Evolutionary conservation across 2,329 filamentous ascomycete genomes (phyloP).

Genomic region (Esteya vermicola): DNA sequence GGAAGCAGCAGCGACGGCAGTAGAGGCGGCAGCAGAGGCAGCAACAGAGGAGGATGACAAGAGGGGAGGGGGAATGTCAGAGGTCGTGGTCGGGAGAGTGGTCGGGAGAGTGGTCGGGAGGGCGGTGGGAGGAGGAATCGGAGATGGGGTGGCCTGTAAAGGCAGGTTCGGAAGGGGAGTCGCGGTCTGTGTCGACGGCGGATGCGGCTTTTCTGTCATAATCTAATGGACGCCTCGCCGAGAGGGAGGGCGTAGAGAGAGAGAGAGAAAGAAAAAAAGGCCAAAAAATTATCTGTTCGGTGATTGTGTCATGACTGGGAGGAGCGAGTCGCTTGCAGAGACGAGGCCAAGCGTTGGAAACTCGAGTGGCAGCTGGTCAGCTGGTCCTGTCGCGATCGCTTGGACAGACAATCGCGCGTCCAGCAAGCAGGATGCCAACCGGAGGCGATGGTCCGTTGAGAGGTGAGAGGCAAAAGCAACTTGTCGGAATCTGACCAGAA

Average conservation of each 20-base stretch:
- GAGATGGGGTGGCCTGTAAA: too few relatives aligned
- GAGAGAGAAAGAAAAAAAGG: not conserved
- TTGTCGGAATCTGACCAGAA: not conserved
- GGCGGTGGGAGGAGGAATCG: too few relatives aligned
- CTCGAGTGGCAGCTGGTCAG: not conserved
- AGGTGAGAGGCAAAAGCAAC: not conserved
- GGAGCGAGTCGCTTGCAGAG: not conserved
- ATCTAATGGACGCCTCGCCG: conserved; percentile 35
- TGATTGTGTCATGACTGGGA: conserved; percentile 3
- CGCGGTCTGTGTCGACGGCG: conserved; percentile 40
- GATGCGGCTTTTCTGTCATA: conserved; percentile 47
- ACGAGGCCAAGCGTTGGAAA: not conserved
- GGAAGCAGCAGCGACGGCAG: not conserved
- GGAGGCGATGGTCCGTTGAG: not conserved
- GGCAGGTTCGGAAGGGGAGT: conserved; percentile 36
- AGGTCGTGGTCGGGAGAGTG: too few relatives aligned
- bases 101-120: conserved; percentile 20
- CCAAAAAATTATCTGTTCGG: conserved; percentile 1
- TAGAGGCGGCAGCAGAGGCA: not conserved
- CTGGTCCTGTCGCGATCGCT: not conserved
- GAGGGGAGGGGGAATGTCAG: too few relatives aligned
- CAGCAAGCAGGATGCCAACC: not conserved
- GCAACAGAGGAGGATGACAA: not conserved
- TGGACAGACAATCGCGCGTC: not conserved
- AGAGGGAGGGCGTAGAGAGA: conserved; percentile 16